These are phyloP conservation scores for Harrya chromipes DNA, from an alignment of 768 basidiomycete genomes.

Conservation along the genomic window DNA sequence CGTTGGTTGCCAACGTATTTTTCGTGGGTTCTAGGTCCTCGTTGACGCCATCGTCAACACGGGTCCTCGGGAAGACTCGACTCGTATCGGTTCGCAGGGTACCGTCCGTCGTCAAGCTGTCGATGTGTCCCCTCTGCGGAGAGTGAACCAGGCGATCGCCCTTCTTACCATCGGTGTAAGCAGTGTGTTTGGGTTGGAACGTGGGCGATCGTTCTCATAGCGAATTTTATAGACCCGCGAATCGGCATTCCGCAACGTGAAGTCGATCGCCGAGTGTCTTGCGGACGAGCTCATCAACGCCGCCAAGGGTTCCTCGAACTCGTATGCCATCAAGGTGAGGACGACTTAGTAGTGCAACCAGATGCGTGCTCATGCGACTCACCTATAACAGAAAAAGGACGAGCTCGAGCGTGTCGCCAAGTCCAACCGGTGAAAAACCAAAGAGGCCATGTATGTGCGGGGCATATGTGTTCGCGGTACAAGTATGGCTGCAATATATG, in stretches of 20 bases:
- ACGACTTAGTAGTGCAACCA: background rate
- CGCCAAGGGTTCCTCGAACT: conserved; percentile 99
- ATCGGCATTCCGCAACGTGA: conserved; percentile 99
- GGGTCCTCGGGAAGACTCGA: conserved; percentile 98
- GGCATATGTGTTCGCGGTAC: conserved; percentile 12
- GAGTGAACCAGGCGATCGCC: conserved; percentile 96
- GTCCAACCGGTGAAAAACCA: conserved; percentile 88
- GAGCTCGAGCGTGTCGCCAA: conserved; percentile 99
- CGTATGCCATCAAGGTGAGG: conserved; percentile 96
- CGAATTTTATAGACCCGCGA: conserved; percentile 76
- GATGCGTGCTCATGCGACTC: background rate
- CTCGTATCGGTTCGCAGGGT: conserved; percentile 99
- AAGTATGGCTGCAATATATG: conserved; percentile 23
- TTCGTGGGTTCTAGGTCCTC: conserved; percentile 55
- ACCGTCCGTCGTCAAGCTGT: conserved; percentile 99
- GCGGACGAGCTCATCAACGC: conserved; percentile 99
- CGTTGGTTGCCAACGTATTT: background rate
- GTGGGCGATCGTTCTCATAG: conserved; percentile 1
- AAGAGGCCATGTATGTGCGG: background rate
- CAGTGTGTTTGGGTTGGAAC: conserved; percentile 5
- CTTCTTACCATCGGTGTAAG: conserved; percentile 95
- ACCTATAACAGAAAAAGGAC: conserved; percentile 80
- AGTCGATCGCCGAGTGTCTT: conserved; percentile 97
- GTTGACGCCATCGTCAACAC: conserved; percentile 99
- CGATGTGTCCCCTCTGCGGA: conserved; percentile 96